Percentiles rank a stretch among this genome's conserved stretches.
Conservation (phyloP, 495 filamentous ascomycete species). For the Achaetomiella virescens region DNA sequence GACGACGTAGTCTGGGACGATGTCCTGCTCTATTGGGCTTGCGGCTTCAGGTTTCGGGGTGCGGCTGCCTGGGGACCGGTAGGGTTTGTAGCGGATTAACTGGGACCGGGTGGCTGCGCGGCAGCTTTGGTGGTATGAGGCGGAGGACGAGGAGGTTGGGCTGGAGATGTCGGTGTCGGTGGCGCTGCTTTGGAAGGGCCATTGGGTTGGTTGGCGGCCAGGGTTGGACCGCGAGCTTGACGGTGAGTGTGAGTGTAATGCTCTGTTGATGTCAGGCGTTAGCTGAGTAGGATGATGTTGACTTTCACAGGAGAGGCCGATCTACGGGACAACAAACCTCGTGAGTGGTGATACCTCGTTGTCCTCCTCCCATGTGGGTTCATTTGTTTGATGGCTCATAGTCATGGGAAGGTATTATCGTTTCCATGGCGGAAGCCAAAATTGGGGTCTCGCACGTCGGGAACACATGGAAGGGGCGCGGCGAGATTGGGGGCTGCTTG, state of each 20-base stretch:
- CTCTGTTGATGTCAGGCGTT: constrained; percentile 6
- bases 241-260: constrained; percentile 7
- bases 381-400: constrained; percentile 24
- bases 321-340: constrained; percentile 15
- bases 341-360: constrained; percentile 27
- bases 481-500: neutral
- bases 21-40: constrained; percentile 28
- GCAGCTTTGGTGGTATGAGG: neutral
- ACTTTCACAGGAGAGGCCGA: neutral
- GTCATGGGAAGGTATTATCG: constrained; percentile 28
- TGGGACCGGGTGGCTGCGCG: neutral
- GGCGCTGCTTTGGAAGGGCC: constrained; percentile 32
- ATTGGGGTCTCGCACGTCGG: neutral
- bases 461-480: constrained; percentile 14
- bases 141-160: constrained; percentile 8
- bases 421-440: constrained; percentile 26
- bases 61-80: constrained; percentile 12
- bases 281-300: neutral
- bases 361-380: constrained; percentile 32
- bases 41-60: neutral
- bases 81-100: neutral
- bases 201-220: constrained; percentile 23
- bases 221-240: constrained; percentile 6
- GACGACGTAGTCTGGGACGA: constrained; percentile 43
- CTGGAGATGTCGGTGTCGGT: constrained; percentile 19